Evolutionary conservation across 176 grass and related monocot species (phyloP), one percentile per base, ranked within the genome.

Genomic region (Raddia distichophylla): DNA sequence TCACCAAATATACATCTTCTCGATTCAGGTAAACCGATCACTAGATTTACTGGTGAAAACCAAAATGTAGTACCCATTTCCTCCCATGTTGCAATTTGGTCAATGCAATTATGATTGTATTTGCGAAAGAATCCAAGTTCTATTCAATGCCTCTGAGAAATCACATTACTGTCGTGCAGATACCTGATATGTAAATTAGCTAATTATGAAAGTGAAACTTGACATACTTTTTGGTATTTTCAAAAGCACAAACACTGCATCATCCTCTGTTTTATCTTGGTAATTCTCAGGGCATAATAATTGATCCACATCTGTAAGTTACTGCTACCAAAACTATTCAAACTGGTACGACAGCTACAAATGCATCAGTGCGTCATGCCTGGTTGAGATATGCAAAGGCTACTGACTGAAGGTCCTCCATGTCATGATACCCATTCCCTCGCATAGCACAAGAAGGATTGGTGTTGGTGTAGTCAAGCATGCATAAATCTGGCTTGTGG

Each of bases 391-490:
- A 89, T 6, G 88, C 84, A 72, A 91, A 95, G 47, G 92, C 82
- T 22, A 93, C 84, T 17, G 84, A 89, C 73, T 93, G 90, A 60
- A 95, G 89, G 35, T 94, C 89, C 64, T 89, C 94, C 78, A 89
- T 85, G 35, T 87, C 94, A 61, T 83, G 79, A 51, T 81, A 94
- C n/a, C 77, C 72, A 17, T 27, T 82, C 65, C 79, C 72, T 84
- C 87, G 86, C 68, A 50, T 42, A 49, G 67, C 43, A 27, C 27
- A 27, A 27, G 27, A 27, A 27, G 27, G 27, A 27, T 27, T 27
- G 27, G 27, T 27, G 27, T 71, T 87, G 16, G 65, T 69, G 61
- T 83, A 65, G 52, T 74, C 69, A 45, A 34, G 20, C 59, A 83
- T 84, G 48, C 68, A 85, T 46, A 90, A 76, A 74, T 86, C 75